Conservation (phyloP, 805 yeast genomes). For the Ogataea degrootiae region DNA sequence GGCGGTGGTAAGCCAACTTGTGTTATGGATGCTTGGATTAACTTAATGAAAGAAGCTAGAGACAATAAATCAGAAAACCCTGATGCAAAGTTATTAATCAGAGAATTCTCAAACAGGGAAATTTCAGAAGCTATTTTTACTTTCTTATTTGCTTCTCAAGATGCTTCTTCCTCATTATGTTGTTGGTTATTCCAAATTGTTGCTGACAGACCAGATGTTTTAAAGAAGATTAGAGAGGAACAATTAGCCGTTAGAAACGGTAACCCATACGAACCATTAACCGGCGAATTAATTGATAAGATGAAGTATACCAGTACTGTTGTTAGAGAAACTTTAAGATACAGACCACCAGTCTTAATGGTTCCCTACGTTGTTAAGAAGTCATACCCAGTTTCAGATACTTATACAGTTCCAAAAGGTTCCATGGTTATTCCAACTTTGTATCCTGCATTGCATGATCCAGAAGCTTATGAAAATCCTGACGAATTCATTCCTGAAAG, state of each 20-base stretch:
- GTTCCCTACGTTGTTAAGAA: constrained; percentile 94
- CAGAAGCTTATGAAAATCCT: constrained; percentile 92
- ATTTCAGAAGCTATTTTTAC: constrained; percentile 96
- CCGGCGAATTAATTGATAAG: constrained; percentile 69
- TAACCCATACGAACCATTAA: constrained; percentile 59
- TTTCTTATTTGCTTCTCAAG: constrained; percentile 95
- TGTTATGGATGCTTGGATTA: constrained; percentile 95
- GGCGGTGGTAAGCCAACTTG: constrained; percentile 76
- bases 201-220: constrained; percentile 92
- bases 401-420: constrained; percentile 93
- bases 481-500: constrained; percentile 94
- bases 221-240: constrained; percentile 83
- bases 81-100: constrained; percentile 55
- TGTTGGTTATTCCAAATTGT: constrained; percentile 98
- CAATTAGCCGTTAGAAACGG: constrained; percentile 79
- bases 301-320: constrained; percentile 90
- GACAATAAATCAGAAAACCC: constrained; percentile 42
- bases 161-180: constrained; percentile 94
- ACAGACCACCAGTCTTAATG: constrained; percentile 97
- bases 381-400: constrained; percentile 74
- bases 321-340: constrained; percentile 87
- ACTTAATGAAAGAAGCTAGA: constrained; percentile 72
- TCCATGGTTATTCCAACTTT: constrained; percentile 94
- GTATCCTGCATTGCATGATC: constrained; percentile 95
- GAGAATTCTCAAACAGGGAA: constrained; percentile 86